Conservation (phyloP, 805 yeast genomes). For the Metschnikowia kofuensis region DNA sequence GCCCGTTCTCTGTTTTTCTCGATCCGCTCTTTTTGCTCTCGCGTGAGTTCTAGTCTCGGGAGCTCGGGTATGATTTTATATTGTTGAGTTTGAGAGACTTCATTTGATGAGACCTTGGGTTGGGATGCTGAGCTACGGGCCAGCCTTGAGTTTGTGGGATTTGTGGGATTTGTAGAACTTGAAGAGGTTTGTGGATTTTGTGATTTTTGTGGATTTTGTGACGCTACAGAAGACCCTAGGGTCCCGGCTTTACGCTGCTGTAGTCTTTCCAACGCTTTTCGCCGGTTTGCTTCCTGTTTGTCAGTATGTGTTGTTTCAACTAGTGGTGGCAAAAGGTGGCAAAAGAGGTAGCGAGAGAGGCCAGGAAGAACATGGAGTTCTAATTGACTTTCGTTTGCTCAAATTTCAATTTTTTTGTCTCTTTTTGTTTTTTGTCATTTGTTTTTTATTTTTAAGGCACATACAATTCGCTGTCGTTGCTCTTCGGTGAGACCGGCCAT, state of each 20-base stretch:
- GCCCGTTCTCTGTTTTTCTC: constrained; percentile 57
- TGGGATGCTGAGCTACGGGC: not conserved
- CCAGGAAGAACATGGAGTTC: too few relatives aligned
- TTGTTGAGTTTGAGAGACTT: constrained; percentile 3
- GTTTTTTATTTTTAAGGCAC: constrained; percentile 14
- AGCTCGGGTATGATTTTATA: constrained; percentile 13
- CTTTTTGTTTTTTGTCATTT: not conserved
- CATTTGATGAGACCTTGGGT: not conserved
- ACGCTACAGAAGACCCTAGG: not conserved
- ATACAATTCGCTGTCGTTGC: constrained; percentile 34
- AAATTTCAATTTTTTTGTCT: too few relatives aligned
- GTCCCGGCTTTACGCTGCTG: constrained; percentile 36
- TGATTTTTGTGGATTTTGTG: not conserved
- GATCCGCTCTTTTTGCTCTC: constrained; percentile 48
- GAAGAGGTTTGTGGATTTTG: not conserved
- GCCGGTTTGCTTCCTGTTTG: constrained; percentile 59
- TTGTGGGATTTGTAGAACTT: not conserved
- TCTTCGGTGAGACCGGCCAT: constrained; percentile 30
- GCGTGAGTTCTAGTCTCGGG: constrained; percentile 36
- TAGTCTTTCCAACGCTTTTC: constrained; percentile 58
- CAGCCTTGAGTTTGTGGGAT: not conserved
- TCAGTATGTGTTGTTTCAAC: constrained; percentile 9
- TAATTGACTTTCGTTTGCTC: too few relatives aligned
- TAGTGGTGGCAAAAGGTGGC: constrained; percentile 2
- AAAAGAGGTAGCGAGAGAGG: not conserved